Conservation (phyloP, 2,329 filamentous ascomycete genomes). For the Thielaviopsis populi region DNA sequence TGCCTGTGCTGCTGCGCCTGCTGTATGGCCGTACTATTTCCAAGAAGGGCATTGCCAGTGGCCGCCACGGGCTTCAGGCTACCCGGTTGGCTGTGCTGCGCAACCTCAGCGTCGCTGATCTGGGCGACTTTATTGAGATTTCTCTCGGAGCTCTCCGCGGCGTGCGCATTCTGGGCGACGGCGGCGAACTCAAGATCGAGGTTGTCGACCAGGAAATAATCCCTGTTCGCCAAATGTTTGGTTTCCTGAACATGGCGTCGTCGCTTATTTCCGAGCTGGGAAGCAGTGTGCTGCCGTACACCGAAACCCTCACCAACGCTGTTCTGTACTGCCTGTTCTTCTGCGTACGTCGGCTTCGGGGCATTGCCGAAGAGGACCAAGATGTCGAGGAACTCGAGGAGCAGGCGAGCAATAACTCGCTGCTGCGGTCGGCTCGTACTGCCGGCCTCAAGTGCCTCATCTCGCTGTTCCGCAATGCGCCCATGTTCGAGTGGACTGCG, state of each 20-base stretch:
- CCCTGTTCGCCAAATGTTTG: conserved; percentile 64
- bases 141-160: conserved; percentile 55
- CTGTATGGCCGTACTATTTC: conserved; percentile 83
- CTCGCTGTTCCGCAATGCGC: conserved; percentile 59
- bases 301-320: conserved; percentile 55
- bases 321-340: conserved; percentile 68
- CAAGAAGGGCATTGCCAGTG: conserved; percentile 60
- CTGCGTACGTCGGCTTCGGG: conserved; percentile 43
- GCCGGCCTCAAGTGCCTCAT: conserved; percentile 71
- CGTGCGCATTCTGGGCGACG: conserved; percentile 41
- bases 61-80: conserved; percentile 65
- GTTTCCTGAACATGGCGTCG: conserved; percentile 82
- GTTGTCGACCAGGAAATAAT: conserved; percentile 45
- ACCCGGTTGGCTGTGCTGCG: conserved; percentile 70
- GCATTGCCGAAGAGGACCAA: conserved; percentile 25
- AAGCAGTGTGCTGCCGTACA: conserved; percentile 52
- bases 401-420: conserved; percentile 35
- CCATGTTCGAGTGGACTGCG: conserved; percentile 53
- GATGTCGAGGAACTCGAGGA: conserved; percentile 24
- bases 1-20: conserved; percentile 75
- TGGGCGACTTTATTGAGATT: conserved; percentile 70
- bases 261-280: conserved; percentile 76
- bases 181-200: conserved; percentile 29
- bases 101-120: conserved; percentile 56
- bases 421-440: conserved; percentile 52